Conservation (phyloP, 1,284 basidiomycete species). For the Ganoderma leucocontextum region DNA sequence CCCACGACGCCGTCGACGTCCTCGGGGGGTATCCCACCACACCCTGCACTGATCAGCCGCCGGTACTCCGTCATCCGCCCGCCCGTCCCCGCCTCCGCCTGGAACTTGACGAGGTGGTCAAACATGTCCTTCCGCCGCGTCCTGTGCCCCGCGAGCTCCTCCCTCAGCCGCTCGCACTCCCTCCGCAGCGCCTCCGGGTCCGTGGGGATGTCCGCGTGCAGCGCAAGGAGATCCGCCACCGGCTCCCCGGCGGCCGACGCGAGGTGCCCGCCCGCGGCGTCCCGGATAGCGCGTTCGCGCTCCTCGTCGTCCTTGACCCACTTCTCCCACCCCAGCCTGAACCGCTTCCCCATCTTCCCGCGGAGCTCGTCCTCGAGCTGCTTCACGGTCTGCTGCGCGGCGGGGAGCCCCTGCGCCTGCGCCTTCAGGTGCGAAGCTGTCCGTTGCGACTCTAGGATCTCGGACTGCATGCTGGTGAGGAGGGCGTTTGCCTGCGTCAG, state of each 20-base stretch:
- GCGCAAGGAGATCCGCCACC: conserved; percentile 64
- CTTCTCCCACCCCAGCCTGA: conserved; percentile 89
- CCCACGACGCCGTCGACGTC: conserved; percentile 88
- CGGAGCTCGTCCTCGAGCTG: conserved; percentile 75
- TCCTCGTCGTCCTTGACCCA: conserved; percentile 90
- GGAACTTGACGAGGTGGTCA: conserved; percentile 78
- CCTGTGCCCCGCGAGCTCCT: conserved; percentile 70
- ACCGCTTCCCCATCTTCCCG: conserved; percentile 81
- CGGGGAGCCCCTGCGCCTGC: conserved; percentile 75
- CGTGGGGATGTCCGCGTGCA: conserved; percentile 65
- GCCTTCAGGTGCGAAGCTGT: conserved; percentile 75
- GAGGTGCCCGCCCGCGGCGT: conserved; percentile 62
- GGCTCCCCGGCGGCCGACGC: conserved; percentile 61
- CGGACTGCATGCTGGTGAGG: conserved; percentile 88
- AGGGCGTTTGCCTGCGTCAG: conserved; percentile 91
- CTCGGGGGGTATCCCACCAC: conserved; percentile 84
- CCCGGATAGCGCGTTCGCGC: conserved; percentile 72
- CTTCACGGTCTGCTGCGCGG: conserved; percentile 66
- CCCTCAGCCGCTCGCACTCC: conserved; percentile 67
- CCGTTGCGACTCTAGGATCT: conserved; percentile 90
- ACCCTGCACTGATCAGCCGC: conserved; percentile 85
- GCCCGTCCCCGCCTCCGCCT: conserved; percentile 89
- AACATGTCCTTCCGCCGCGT: conserved; percentile 77
- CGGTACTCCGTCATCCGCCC: conserved; percentile 90
- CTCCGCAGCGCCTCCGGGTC: conserved; percentile 65